These are phyloP conservation scores for Volvox carteri DNA, from an alignment of 163 green algal species.

Conservation along the genomic window DNA sequence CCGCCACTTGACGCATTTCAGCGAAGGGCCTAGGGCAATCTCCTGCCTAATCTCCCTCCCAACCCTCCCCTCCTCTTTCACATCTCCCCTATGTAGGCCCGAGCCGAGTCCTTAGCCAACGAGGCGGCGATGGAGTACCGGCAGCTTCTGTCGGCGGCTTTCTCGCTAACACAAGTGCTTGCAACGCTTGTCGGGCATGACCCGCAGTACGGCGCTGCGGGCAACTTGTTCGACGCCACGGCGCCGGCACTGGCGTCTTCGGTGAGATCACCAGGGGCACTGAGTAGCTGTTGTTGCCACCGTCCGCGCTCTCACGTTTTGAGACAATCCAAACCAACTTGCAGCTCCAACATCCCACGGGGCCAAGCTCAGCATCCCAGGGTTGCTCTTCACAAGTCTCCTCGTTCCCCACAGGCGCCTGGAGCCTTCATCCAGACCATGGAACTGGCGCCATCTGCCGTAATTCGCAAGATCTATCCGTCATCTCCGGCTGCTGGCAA, in stretches of 20 bases:
- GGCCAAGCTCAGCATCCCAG: not conserved
- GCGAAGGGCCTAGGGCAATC: too few species aligned
- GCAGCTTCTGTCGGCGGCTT: not conserved
- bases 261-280: too few species aligned
- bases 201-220: not conserved
- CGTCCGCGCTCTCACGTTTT: too few species aligned
- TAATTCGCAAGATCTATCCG: not conserved
- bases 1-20: not conserved
- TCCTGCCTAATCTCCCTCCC: too few species aligned
- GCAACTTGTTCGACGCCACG: not conserved
- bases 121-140: not conserved
- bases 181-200: not conserved
- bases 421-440: not conserved
- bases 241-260: not conserved
- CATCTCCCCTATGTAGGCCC: not conserved
- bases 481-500: not conserved
- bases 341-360: too few species aligned
- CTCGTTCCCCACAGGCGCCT: constrained; percentile 11
- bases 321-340: too few species aligned
- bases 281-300: too few species aligned
- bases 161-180: not conserved
- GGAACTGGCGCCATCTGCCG: not conserved
- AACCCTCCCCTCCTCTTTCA: too few species aligned
- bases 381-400: too few species aligned
- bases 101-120: not conserved